Evolutionary conservation across 495 filamentous ascomycete species (phyloP), one percentile per base, ranked within the genome.

Genomic region (Aspergillus olivimuriae): DNA sequence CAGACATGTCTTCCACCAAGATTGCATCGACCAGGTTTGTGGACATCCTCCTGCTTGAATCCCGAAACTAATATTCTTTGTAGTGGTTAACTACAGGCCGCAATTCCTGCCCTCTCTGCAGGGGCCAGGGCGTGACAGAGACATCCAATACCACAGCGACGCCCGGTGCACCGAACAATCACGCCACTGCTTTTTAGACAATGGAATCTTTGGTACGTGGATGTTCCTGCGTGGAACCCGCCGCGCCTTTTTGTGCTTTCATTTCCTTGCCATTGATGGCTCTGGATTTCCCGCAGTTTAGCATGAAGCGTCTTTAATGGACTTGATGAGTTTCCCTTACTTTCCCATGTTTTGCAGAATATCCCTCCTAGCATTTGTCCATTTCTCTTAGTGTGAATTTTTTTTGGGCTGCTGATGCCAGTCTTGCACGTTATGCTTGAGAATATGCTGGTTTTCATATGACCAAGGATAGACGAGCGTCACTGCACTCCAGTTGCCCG

Each of bases 71-170:
- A 62, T 43, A 14, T 37, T 0, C 38, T 31, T 12, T 30, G 5
- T 18, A 87, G 84, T 88, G 84, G 84, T 68, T 88, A 14, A 88
- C 83, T 16, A 86, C 83, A 18, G 84, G 84, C 30, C 82, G 84
- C 47, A 88, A 88, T 58, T 88, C 84, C 1, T 88, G 84, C 45
- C 84, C 84, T 19, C 70, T 88, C 2, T 88, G 84, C 56, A 69
- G 84, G 50, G 80, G 81, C 20, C 78, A 84, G 58, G 84, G 84
- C 19, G 84, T 88, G 1, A 46, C 52, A 39, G 69, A 73, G 49
- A 61, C 62, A 1, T 44, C 62, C 4, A 56, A 47, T 31, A 20
- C 53, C 43, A 51, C 48, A 19, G 37, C 57, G 8, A 14, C 53
- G 4, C 34, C 50, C 10, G 51, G 50, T 21, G 34, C 55, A 36